Evolutionary conservation across 345 rosid species (phyloP).

Genomic region (Euphorbia lathyris): DNA sequence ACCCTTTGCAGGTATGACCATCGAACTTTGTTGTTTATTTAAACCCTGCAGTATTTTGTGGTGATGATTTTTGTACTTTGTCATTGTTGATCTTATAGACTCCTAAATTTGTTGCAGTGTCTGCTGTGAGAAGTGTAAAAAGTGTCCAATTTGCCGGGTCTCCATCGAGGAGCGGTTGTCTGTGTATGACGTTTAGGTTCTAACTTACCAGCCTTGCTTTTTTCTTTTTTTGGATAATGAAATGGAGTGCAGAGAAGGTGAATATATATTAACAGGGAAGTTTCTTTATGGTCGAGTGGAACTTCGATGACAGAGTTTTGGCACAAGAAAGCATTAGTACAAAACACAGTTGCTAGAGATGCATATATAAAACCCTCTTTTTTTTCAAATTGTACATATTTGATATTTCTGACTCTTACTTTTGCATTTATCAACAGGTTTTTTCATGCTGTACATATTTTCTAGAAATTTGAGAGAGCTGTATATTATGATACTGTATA

Average conservation of each 20-base stretch:
- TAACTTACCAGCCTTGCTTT: constrained; percentile 12
- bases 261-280: constrained; percentile 14
- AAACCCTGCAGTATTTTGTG: not conserved
- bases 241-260: constrained; percentile 12
- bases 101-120: constrained; percentile 45
- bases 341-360: not conserved
- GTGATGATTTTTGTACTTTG: not conserved
- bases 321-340: not conserved
- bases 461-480: constrained; percentile 5
- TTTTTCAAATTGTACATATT: constrained; percentile 14
- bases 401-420: constrained; percentile 1
- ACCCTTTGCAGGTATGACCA: constrained; percentile 77
- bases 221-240: constrained; percentile 7
- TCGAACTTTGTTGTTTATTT: not conserved
- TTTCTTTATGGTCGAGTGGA: constrained; percentile 2
- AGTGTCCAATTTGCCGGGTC: constrained; percentile 87
- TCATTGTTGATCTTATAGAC: constrained; percentile 18
- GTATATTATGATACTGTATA: not conserved
- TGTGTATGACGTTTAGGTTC: constrained; percentile 77
- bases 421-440: constrained; percentile 5
- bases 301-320: constrained; percentile 4
- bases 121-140: constrained; percentile 88
- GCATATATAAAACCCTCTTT: not conserved
- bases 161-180: constrained; percentile 71
- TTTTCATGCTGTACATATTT: not conserved